Evolutionary conservation across 78 protist species (phyloP).

Genomic region (Cavenderia fasciculata): DNA sequence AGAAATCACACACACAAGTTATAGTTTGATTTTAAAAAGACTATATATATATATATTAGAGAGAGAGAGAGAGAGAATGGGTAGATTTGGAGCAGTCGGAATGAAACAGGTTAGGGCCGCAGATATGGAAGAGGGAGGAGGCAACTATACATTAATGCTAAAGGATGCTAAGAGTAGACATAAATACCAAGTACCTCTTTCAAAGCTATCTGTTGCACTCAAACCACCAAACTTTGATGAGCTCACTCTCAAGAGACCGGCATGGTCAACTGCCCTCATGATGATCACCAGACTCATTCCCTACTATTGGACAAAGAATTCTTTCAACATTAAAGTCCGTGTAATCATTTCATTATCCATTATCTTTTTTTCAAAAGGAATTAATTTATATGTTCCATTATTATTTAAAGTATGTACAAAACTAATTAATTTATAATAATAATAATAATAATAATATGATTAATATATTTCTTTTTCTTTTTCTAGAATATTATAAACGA

Average conservation of each 20-base stretch:
- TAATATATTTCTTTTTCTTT: background rate
- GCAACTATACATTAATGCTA: too few species aligned
- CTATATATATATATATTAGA: too few species aligned
- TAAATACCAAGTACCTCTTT: constrained; percentile 20
- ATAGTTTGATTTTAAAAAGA: too few species aligned
- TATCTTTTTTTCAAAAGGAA: constrained; percentile 9
- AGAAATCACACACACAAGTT: too few species aligned
- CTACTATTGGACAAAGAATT: constrained; percentile 34
- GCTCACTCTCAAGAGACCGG: background rate
- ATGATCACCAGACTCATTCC: constrained; percentile 9
- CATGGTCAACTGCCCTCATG: background rate
- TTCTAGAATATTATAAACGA: constrained; percentile 17
- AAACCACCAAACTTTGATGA: background rate
- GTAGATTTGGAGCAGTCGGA: too few species aligned
- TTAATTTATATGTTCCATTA: constrained; percentile 22
- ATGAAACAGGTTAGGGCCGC: too few species aligned
- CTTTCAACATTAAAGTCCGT: background rate
- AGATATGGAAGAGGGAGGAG: too few species aligned
- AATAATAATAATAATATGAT: background rate
- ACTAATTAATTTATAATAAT: too few species aligned
- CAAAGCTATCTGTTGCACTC: background rate
- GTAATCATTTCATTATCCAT: background rate
- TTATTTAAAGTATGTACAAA: background rate
- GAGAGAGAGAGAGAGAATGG: too few species aligned
- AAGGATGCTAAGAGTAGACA: too few species aligned